Conservation (phyloP, 2,329 filamentous ascomycete species). For the Ascochyta koolunga region DNA sequence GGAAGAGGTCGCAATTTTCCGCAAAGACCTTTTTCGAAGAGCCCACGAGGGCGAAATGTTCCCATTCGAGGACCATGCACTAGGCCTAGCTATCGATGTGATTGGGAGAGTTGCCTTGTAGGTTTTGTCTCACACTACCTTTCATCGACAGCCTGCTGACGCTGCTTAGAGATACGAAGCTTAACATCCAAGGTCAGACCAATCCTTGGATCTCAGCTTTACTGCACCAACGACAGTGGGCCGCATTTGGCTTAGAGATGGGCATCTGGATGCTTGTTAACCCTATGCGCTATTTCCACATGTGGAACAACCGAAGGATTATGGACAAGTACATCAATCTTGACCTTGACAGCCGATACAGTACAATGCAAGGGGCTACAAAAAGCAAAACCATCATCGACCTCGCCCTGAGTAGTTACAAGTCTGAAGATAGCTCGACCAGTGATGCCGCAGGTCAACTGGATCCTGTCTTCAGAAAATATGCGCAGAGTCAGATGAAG, state of each 20-base stretch:
- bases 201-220: constrained; percentile 13
- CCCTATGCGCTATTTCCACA: constrained; percentile 12
- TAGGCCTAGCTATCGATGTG: not conserved
- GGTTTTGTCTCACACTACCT: not conserved
- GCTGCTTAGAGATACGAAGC: constrained; percentile 10
- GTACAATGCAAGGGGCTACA: constrained; percentile 15
- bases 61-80: not conserved
- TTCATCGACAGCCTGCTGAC: not conserved
- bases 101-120: not conserved
- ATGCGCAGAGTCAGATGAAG: constrained; percentile 33
- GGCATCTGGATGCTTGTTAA: constrained; percentile 14
- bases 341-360: constrained; percentile 21
- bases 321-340: constrained; percentile 20
- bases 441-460: not conserved
- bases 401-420: not conserved
- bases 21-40: constrained; percentile 24
- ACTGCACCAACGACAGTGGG: constrained; percentile 12
- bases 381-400: not conserved
- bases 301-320: not conserved
- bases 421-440: not conserved
- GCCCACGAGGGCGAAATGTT: not conserved
- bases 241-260: constrained; percentile 10
- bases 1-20: constrained; percentile 23
- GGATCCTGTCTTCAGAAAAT: constrained; percentile 24
- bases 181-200: constrained; percentile 8